phyloP scores from a whole-genome alignment of 768 basidiomycete species.

The Collybia sp. region DNA sequence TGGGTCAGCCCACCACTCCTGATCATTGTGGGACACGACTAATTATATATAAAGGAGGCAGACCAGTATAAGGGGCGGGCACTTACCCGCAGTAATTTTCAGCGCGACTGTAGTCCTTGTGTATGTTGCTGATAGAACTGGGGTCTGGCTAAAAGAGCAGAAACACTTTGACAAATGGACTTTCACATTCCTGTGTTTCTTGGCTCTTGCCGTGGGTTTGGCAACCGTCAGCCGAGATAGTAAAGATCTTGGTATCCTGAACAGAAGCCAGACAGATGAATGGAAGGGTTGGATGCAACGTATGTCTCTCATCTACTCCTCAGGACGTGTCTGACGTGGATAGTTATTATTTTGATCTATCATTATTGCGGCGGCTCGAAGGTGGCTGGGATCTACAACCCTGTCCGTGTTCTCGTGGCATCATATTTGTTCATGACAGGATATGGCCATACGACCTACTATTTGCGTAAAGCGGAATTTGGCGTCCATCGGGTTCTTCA shows the following conservation, averaged over 20 bases:
- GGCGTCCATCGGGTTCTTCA: conserved; percentile 73
- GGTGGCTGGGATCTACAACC: conserved; percentile 90
- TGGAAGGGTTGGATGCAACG: conserved; percentile 99
- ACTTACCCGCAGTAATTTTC: conserved; percentile 49
- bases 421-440: conserved; percentile 92
- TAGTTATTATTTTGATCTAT: conserved; percentile 88
- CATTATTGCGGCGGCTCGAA: conserved; percentile 90
- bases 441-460: conserved; percentile 86
- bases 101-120: conserved; percentile 64
- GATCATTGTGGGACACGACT: too few species aligned
- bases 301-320: conserved; percentile 27
- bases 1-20: conserved; percentile 11
- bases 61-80: conserved; percentile 2
- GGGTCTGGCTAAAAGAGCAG: conserved; percentile 85
- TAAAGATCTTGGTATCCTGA: conserved; percentile 85
- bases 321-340: not conserved
- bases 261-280: conserved; percentile 91
- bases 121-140: conserved; percentile 81
- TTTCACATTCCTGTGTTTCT: conserved; percentile 58
- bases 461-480: conserved; percentile 87
- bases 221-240: conserved; percentile 64
- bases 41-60: too few species aligned
- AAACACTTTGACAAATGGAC: conserved; percentile 73
- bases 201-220: conserved; percentile 53
- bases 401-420: conserved; percentile 83